phyloP scores from a whole-genome alignment of 768 basidiomycete genomes.

The Butyriboletus loyo region DNA sequence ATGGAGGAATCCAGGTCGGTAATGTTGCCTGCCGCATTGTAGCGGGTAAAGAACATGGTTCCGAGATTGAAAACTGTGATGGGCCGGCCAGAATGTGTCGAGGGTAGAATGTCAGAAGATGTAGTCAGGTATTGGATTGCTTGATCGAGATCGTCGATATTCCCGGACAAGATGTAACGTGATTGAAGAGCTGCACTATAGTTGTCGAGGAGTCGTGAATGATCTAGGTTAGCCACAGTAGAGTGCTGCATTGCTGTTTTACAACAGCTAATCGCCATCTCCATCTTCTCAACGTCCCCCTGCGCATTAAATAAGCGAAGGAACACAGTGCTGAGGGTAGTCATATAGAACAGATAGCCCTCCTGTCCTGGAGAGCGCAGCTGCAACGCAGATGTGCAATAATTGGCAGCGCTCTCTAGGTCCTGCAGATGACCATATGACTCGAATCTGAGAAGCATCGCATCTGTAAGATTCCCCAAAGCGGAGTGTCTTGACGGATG shows the following conservation, averaged over 20 bases:
- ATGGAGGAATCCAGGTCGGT: constrained; percentile 19
- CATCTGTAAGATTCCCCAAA: constrained; percentile 22
- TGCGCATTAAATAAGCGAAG: constrained; percentile 3
- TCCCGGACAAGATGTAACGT: constrained; percentile 12
- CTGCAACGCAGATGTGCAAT: constrained; percentile 14
- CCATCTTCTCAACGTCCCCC: constrained; percentile 15
- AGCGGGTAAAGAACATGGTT: constrained; percentile 3
- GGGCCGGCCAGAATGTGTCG: constrained; percentile 2
- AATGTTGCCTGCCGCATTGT: constrained; percentile 3
- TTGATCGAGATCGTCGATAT: constrained; percentile 20
- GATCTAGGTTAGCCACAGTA: constrained; percentile 8
- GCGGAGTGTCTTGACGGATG: constrained; percentile 8
- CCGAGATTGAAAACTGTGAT: constrained; percentile 16
- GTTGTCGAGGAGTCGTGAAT: constrained; percentile 19
- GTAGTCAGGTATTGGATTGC: constrained; percentile 20
- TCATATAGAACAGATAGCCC: constrained; percentile 11
- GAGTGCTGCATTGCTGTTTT: constrained; percentile 16
- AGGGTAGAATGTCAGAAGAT: constrained; percentile 15
- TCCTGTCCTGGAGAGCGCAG: constrained; percentile 14
- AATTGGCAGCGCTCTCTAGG: constrained; percentile 17
- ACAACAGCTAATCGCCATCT: constrained; percentile 21
- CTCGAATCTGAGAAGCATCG: constrained; percentile 23
- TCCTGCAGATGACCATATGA: constrained; percentile 20
- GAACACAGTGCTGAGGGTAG: constrained; percentile 7
- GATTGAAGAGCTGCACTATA: constrained; percentile 17